These are phyloP conservation scores for Punica granatum DNA, from an alignment of 345 rosid species.

Conservation along the genomic window DNA sequence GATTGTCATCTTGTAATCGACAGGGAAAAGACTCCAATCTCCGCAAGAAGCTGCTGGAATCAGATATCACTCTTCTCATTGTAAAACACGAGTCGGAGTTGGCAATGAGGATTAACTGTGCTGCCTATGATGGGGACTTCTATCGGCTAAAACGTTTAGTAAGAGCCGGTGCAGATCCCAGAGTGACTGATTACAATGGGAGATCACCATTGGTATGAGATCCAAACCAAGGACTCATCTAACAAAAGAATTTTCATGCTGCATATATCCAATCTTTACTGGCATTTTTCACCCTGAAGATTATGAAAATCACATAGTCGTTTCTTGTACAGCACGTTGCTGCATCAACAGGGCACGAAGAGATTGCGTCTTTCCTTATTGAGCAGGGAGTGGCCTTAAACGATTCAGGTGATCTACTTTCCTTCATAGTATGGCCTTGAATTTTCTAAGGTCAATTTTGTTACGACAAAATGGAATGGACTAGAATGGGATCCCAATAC, in stretches of 20 bases:
- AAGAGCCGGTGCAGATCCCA: conserved; percentile 63
- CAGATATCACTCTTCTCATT: conserved; percentile 57
- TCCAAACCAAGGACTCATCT: background rate
- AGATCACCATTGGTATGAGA: conserved; percentile 74
- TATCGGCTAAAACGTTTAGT: conserved; percentile 51
- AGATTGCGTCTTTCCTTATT: conserved; percentile 51
- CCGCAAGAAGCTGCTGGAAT: conserved; percentile 42
- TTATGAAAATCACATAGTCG: background rate
- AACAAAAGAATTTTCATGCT: background rate
- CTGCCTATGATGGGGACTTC: conserved; percentile 61
- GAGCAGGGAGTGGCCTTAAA: conserved; percentile 47
- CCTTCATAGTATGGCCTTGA: background rate
- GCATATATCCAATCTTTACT: background rate
- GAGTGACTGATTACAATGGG: conserved; percentile 63
- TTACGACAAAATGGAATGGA: background rate
- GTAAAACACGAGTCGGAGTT: conserved; percentile 66
- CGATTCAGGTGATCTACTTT: conserved; percentile 27
- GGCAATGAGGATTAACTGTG: conserved; percentile 57
- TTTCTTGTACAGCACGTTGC: conserved; percentile 57
- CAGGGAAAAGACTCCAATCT: conserved; percentile 61
- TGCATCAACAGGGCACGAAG: conserved; percentile 67
- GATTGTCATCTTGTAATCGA: background rate
- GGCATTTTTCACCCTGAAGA: background rate
- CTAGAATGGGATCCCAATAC: background rate
- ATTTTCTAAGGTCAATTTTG: background rate